These are phyloP conservation scores for Cruciata laevipes DNA, from an alignment of 257 asterid genomes.

Conservation along the genomic window DNA sequence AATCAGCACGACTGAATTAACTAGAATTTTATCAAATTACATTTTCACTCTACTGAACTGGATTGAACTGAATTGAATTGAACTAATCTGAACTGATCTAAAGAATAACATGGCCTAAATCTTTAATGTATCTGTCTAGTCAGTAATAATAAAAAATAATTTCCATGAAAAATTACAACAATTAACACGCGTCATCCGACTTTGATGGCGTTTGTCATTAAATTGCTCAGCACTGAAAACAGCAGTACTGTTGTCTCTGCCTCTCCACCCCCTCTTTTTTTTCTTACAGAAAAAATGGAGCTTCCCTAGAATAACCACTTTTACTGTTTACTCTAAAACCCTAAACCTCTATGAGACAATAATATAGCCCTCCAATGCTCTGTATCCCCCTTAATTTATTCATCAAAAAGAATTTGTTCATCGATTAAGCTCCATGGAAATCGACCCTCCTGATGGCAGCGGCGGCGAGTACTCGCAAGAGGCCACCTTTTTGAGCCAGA, in stretches of 20 bases:
- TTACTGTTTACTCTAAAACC: conserved; percentile 9
- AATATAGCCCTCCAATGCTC: background rate
- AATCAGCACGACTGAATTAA: too few species aligned
- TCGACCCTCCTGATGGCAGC: conserved; percentile 44
- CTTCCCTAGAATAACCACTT: background rate
- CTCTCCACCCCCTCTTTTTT: background rate
- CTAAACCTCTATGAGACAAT: background rate
- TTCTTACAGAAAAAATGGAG: background rate
- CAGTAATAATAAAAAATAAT: too few species aligned
- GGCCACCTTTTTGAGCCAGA: conserved; percentile 34
- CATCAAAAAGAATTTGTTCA: background rate
- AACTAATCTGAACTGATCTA: too few species aligned
- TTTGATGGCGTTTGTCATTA: background rate
- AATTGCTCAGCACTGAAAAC: background rate
- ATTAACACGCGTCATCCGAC: background rate
- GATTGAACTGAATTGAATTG: too few species aligned
- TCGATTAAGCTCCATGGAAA: conserved; percentile 39
- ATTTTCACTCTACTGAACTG: too few species aligned
- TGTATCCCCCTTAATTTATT: background rate
- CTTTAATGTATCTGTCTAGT: too few species aligned
- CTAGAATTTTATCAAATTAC: too few species aligned
- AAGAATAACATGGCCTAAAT: too few species aligned
- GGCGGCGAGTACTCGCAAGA: conserved; percentile 34
- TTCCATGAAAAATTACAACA: background rate
- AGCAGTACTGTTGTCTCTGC: background rate